Percentiles rank a stretch among this genome's conserved stretches.
phyloP scores from a whole-genome alignment of 768 basidiomycete genomes.

The Hygrocybe coccinea region DNA sequence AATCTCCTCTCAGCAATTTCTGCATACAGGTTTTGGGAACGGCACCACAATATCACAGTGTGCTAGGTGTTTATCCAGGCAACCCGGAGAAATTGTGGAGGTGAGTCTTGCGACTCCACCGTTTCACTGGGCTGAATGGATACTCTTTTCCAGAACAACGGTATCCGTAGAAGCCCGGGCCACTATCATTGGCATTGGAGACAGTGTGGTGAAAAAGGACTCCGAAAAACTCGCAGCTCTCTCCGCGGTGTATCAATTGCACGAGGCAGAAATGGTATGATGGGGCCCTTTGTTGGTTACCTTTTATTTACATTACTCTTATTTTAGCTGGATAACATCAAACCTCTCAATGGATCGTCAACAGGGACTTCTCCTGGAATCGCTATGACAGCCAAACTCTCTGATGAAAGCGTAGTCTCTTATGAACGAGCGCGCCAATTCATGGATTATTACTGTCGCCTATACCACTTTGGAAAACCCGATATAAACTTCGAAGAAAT shows the following conservation, averaged over 20 bases:
- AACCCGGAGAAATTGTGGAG: slow-evolving; percentile 38
- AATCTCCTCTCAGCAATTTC: slow-evolving; percentile 41
- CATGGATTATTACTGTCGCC: slow-evolving; percentile 92
- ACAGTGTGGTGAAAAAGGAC: slow-evolving; percentile 52
- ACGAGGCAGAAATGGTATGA: slow-evolving; percentile 60
- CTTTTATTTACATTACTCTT: neutral
- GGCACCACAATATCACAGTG: slow-evolving; percentile 31
- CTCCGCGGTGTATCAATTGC: slow-evolving; percentile 67
- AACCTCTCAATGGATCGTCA: neutral
- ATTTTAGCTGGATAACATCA: neutral
- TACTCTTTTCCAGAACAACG: slow-evolving; percentile 4
- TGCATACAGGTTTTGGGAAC: slow-evolving; percentile 24
- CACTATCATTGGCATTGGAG: slow-evolving; percentile 40
- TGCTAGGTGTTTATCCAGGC: slow-evolving; percentile 25
- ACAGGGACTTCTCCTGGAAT: slow-evolving; percentile 7
- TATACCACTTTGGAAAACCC: slow-evolving; percentile 69
- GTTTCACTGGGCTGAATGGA: neutral
- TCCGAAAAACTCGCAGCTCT: slow-evolving; percentile 75
- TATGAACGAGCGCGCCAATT: slow-evolving; percentile 79
- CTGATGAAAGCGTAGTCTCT: slow-evolving; percentile 58
- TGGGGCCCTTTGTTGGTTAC: neutral
- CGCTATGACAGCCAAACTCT: slow-evolving; percentile 35
- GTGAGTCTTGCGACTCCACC: slow-evolving; percentile 26
- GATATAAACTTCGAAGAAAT: slow-evolving; percentile 53
- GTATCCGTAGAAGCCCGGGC: neutral